Conservation (phyloP, 441 rosid species). For the Populus tomentosa region DNA sequence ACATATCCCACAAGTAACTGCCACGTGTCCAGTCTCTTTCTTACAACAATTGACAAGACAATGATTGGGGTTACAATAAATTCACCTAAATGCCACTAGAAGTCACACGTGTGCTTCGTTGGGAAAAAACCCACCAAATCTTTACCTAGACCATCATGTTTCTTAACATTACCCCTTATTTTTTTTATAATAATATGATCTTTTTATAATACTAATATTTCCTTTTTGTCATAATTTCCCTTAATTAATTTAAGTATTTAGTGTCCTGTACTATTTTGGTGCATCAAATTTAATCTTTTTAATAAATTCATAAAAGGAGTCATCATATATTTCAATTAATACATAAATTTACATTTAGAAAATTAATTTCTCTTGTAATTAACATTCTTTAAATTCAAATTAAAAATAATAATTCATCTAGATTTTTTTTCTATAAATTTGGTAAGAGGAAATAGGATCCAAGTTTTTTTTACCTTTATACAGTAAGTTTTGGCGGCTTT, state of each 20-base stretch:
- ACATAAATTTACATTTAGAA: too few species aligned
- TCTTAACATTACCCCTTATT: not conserved
- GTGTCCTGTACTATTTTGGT: too few species aligned
- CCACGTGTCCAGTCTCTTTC: conserved; percentile 20
- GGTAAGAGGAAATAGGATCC: not conserved
- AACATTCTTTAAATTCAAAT: not conserved
- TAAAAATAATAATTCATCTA: not conserved
- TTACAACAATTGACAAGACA: conserved; percentile 16
- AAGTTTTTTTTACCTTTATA: conserved; percentile 10
- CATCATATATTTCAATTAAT: too few species aligned
- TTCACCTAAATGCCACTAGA: conserved; percentile 17
- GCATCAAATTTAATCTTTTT: too few species aligned
- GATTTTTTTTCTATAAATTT: not conserved
- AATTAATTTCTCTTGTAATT: too few species aligned
- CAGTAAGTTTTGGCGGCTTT: conserved; percentile 40
- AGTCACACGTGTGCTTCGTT: not conserved
- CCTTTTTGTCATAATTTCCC: not conserved
- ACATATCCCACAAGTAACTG: not conserved
- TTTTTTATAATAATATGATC: not conserved
- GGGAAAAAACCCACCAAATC: too few species aligned
- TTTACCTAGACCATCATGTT: not conserved
- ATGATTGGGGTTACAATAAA: conserved; percentile 29
- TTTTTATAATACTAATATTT: not conserved
- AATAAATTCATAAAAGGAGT: too few species aligned
- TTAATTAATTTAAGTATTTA: too few species aligned